These are phyloP conservation scores for Sphaerulina musiva DNA, from an alignment of 2,329 filamentous ascomycete genomes.

Conservation along the genomic window DNA sequence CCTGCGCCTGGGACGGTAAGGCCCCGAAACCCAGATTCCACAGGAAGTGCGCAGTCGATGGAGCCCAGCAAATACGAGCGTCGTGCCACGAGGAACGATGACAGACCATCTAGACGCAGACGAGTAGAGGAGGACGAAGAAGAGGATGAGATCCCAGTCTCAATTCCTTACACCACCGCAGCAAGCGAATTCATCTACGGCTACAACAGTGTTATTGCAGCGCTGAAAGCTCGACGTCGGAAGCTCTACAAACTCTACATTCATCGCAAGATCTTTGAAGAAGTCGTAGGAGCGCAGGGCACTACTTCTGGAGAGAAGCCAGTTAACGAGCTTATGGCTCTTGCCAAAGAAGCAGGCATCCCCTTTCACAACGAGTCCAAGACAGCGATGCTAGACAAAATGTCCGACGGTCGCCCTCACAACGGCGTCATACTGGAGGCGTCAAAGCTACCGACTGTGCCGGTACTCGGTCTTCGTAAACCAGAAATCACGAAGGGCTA, in stretches of 20 bases:
- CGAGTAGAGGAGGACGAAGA: constrained; percentile 10
- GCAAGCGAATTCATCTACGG: constrained; percentile 92
- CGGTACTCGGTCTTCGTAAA: constrained; percentile 30
- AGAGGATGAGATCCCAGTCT: constrained; percentile 33
- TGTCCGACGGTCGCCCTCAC: constrained; percentile 75
- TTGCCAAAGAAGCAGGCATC: constrained; percentile 41
- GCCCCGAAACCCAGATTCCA: not conserved
- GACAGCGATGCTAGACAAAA: constrained; percentile 58
- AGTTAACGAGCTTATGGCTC: constrained; percentile 11
- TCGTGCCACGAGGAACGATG: not conserved
- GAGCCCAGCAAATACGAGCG: not conserved
- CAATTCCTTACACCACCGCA: constrained; percentile 68
- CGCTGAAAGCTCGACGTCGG: constrained; percentile 61
- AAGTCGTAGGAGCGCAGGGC: constrained; percentile 6
- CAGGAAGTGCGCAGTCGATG: not conserved
- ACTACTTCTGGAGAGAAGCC: constrained; percentile 14
- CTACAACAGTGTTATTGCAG: constrained; percentile 70
- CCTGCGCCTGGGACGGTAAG: not conserved
- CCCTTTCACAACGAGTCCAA: constrained; percentile 52
- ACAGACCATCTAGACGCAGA: not conserved
- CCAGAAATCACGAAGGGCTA: constrained; percentile 35
- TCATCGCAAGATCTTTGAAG: constrained; percentile 26
- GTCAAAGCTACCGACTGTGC: constrained; percentile 65
- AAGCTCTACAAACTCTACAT: constrained; percentile 82
- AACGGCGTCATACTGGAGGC: constrained; percentile 85